phyloP scores from a whole-genome alignment of 2,329 filamentous ascomycete species.

The Claviceps africana region DNA sequence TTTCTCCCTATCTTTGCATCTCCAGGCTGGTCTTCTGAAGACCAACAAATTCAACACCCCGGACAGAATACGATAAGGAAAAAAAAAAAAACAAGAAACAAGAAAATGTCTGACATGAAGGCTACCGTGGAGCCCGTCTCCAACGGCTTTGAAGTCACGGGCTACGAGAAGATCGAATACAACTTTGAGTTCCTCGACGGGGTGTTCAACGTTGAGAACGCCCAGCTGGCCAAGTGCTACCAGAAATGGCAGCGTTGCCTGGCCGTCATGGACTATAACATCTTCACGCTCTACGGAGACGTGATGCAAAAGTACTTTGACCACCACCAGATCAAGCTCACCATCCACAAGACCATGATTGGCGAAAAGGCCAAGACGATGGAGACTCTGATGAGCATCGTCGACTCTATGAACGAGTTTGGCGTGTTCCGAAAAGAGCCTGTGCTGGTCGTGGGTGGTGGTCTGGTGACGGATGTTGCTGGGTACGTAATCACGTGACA shows the following conservation, averaged over 20 bases:
- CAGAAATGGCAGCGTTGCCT: conserved; percentile 49
- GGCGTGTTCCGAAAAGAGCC: conserved; percentile 57
- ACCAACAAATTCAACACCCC: not conserved
- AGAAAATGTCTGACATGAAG: conserved; percentile 52
- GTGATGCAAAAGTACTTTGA: conserved; percentile 55
- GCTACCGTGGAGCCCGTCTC: conserved; percentile 50
- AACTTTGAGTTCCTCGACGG: conserved; percentile 61
- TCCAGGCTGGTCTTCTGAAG: not conserved
- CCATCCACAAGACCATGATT: conserved; percentile 59
- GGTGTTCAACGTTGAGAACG: conserved; percentile 47
- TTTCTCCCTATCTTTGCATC: not conserved
- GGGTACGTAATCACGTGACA: conserved; percentile 45
- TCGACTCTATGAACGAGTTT: conserved; percentile 62
- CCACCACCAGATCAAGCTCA: conserved; percentile 46
- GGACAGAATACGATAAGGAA: not conserved
- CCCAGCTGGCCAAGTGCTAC: conserved; percentile 51
- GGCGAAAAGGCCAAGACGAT: conserved; percentile 64
- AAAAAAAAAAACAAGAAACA: not conserved
- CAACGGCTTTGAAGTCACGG: conserved; percentile 54
- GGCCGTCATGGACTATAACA: conserved; percentile 58
- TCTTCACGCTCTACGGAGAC: conserved; percentile 52
- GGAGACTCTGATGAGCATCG: conserved; percentile 53
- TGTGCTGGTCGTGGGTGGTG: conserved; percentile 52
- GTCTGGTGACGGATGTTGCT: conserved; percentile 59
- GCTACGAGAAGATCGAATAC: conserved; percentile 65